phyloP scores from a whole-genome alignment of 75 land plant species.

The Ceratopteris richardii region DNA sequence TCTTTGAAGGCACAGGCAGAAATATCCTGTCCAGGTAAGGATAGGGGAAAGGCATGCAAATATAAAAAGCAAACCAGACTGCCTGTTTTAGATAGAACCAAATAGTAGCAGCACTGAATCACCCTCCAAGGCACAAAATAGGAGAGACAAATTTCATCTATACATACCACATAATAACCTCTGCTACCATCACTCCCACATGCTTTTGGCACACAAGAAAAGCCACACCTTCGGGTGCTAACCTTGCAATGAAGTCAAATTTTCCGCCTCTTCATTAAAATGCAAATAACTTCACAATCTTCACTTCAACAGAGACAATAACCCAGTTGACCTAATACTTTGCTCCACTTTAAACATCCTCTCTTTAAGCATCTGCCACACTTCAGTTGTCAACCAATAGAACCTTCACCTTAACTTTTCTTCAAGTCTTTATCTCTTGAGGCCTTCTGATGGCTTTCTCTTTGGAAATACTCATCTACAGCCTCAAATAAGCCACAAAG shows the following conservation, averaged over 20 bases:
- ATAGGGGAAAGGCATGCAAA: too few species aligned
- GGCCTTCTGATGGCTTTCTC: slow-evolving; percentile 13
- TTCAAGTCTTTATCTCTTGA: slow-evolving; percentile 21
- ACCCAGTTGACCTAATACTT: slow-evolving; percentile 1
- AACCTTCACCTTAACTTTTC: slow-evolving; percentile 15
- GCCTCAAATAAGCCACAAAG: slow-evolving; percentile 26
- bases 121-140: too few species aligned
- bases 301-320: slow-evolving; percentile 7
- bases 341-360: slow-evolving; percentile 11
- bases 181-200: neutral
- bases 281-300: slow-evolving; percentile 2
- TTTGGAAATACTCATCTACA: slow-evolving; percentile 11
- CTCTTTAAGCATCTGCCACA: slow-evolving; percentile 18
- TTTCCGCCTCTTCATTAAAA: slow-evolving; percentile 12
- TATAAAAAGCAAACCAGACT: too few species aligned
- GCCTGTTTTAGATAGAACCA: too few species aligned
- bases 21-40: too few species aligned
- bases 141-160: too few species aligned
- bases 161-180: neutral
- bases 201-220: slow-evolving; percentile 1
- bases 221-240: slow-evolving; percentile 11
- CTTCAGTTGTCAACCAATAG: slow-evolving; percentile 1
- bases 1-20: too few species aligned
- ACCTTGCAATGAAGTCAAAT: slow-evolving; percentile 16
- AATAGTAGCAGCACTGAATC: too few species aligned